Evolutionary conservation across 306 rosid genomes (phyloP), one percentile per base, ranked within the genome.

Genomic region (Pachyrhizus erosus): DNA sequence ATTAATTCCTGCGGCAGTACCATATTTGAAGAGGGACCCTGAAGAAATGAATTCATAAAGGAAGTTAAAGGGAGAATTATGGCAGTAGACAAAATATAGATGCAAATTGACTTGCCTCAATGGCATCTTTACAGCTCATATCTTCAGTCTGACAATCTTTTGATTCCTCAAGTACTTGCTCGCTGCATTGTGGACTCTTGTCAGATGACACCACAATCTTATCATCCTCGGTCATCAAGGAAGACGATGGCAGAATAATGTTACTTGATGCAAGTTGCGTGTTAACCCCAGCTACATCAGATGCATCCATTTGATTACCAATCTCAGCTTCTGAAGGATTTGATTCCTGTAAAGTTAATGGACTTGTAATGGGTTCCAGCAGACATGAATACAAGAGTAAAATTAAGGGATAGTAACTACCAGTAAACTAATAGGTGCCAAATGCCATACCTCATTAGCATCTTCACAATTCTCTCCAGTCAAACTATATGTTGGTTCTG

Each of bases 381-480:
- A 45, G 27, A 82, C 79, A 58, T 48, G 7, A 51, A 45, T 46
- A 37, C 52, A 51, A 17, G 10, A 37, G 18, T 26, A 51, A 24
- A 67, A 69, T 34, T 51, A 45, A 75, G 34, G 17, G 8, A 49
- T 51, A 61, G 33, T 55, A 57, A 58, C 65, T 9, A 31, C 48
- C 64, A 69, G 46, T 65, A 40, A 12, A 27, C 57, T 60, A 49
- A 60, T 27, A 48, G 61, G 49, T 61, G 43, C 60, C 46, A 34
- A 74, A 74, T 46, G 11, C 2, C 82, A 79, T 86, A 86, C 89
- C 89, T 79, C 17, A 5, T 51, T 71, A 60, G 42, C 43, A 70
- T 67, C 42, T 1, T 14, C 62, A 27, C 8, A 26, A 67, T 48
- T 58, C 26, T 60, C 86, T 78, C 37, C 65, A 66, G 67, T 18